A percentile compares a stretch with the other conserved stretches of the same genome.
Evolutionary conservation across 441 rosid species (phyloP).

Genomic region (Erodium trifolium): DNA sequence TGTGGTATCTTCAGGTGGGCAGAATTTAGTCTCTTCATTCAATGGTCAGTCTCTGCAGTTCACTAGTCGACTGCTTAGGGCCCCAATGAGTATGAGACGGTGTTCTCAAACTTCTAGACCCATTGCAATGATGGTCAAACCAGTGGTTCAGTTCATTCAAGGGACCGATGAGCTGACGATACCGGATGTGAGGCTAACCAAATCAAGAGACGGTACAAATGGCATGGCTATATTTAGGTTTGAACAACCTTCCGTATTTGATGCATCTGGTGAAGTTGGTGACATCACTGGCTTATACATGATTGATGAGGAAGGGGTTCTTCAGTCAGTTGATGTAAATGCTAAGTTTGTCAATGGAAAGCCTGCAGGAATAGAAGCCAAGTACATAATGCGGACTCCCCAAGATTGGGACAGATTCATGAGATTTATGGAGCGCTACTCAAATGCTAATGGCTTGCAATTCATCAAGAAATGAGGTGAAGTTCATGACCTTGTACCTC

Average conservation of each 20-base stretch:
- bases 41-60: conserved; percentile 36
- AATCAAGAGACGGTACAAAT: conserved; percentile 77
- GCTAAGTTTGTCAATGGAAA: conserved; percentile 87
- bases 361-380: conserved; percentile 79
- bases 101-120: conserved; percentile 20
- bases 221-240: conserved; percentile 79
- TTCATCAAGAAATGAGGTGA: conserved; percentile 66
- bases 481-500: neutral
- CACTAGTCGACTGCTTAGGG: conserved; percentile 15
- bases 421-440: conserved; percentile 97
- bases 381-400: conserved; percentile 67
- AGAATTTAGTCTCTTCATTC: conserved; percentile 35
- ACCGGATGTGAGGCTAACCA: conserved; percentile 80
- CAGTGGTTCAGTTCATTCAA: conserved; percentile 71
- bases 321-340: conserved; percentile 82
- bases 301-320: conserved; percentile 90
- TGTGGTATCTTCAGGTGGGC: conserved; percentile 28
- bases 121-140: conserved; percentile 62
- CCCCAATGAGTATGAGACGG: conserved; percentile 16
- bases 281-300: conserved; percentile 91
- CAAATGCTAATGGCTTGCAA: conserved; percentile 70
- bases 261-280: conserved; percentile 75
- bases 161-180: conserved; percentile 87
- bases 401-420: conserved; percentile 92
- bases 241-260: conserved; percentile 85